phyloP scores from a whole-genome alignment of 108 stramenopile species.

The Tribonema minus region DNA sequence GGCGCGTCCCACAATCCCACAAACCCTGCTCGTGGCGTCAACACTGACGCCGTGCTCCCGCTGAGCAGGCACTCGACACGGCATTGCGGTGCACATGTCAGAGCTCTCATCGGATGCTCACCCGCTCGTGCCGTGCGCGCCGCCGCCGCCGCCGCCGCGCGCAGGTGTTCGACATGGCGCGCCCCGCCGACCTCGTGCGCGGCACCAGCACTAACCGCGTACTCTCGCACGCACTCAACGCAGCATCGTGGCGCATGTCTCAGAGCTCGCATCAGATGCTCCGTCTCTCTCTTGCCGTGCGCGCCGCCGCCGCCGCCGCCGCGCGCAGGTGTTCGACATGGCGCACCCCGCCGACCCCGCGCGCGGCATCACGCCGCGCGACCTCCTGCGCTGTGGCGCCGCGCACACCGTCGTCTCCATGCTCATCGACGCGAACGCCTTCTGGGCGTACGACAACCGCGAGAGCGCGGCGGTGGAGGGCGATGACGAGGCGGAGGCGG shows the following conservation, averaged over 20 bases:
- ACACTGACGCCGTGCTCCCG: too few relatives aligned
- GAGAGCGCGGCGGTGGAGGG: neutral
- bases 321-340: neutral
- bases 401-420: slow-evolving; percentile 54
- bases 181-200: too few relatives aligned
- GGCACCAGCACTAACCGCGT: slow-evolving; percentile 18
- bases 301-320: slow-evolving; percentile 16
- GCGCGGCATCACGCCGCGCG: slow-evolving; percentile 31
- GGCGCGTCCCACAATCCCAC: too few relatives aligned
- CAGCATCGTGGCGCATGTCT: slow-evolving; percentile 40
- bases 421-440: slow-evolving; percentile 56
- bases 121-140: slow-evolving; percentile 13
- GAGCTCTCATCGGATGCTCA: too few relatives aligned
- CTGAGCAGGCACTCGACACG: too few relatives aligned
- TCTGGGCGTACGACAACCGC: slow-evolving; percentile 60
- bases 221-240: slow-evolving; percentile 29
- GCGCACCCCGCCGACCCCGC: slow-evolving; percentile 1
- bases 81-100: too few relatives aligned
- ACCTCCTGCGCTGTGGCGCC: slow-evolving; percentile 6
- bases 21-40: too few relatives aligned
- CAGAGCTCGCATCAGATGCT: too few relatives aligned
- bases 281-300: slow-evolving; percentile 32
- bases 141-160: too few relatives aligned
- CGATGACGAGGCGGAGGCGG: neutral
- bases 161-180: too few relatives aligned